Percentiles rank a stretch among this genome's conserved stretches.
phyloP scores from a whole-genome alignment of 345 rosid genomes.

The Populus deltoides region DNA sequence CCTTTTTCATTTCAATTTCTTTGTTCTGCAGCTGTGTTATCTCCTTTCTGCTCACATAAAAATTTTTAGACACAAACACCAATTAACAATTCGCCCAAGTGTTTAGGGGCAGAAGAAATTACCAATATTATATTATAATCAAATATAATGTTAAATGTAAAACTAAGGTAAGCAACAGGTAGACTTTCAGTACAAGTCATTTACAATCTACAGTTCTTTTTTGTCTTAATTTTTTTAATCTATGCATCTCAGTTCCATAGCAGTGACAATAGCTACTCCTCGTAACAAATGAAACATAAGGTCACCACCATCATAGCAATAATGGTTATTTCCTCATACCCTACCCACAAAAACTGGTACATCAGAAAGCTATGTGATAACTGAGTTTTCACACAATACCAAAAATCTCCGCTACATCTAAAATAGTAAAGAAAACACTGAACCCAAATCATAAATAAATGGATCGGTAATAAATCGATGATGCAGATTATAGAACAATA shows the following conservation, averaged over 20 bases:
- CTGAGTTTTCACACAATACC: not conserved
- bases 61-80: not conserved
- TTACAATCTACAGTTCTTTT: no score
- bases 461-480: not conserved
- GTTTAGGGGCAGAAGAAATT: not conserved
- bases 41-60: slow-evolving; percentile 62
- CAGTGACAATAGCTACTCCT: no score
- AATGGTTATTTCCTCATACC: no score
- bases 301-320: not conserved
- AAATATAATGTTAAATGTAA: no score
- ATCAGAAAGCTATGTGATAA: not conserved
- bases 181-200: no score
- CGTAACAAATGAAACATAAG: no score
- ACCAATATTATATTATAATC: no score
- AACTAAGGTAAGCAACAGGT: no score
- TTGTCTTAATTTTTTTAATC: no score
- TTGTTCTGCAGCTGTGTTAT: slow-evolving; percentile 67
- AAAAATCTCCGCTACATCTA: not conserved
- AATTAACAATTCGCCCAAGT: not conserved
- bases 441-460: not conserved
- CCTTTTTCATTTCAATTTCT: slow-evolving; percentile 80
- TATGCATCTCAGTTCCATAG: no score
- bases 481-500: not conserved
- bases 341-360: not conserved
- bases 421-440: not conserved